Evolutionary conservation across 352 stramenopile species (phyloP).

Genomic region (Achlya hypogyna): DNA sequence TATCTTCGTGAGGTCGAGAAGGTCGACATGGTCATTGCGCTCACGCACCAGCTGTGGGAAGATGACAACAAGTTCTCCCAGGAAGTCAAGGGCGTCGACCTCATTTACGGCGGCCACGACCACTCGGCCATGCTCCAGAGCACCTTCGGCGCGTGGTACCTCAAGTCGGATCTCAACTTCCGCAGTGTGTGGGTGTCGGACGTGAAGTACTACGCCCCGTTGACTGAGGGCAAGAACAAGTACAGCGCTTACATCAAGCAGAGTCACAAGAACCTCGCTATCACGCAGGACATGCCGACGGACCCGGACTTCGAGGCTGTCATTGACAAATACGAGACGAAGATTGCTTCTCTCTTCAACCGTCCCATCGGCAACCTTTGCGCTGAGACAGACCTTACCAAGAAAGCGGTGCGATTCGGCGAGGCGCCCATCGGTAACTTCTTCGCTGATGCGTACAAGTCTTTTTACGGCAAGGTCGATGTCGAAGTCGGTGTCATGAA

Average conservation of each 20-base stretch:
- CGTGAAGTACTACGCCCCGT: constrained; percentile 44
- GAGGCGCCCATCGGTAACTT: constrained; percentile 47
- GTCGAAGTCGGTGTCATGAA: constrained; percentile 55
- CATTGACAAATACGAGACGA: constrained; percentile 36
- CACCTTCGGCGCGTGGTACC: constrained; percentile 56
- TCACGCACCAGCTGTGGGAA: constrained; percentile 56
- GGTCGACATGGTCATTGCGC: constrained; percentile 63
- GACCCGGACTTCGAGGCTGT: constrained; percentile 39
- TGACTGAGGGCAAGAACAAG: constrained; percentile 26
- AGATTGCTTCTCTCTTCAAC: constrained; percentile 36
- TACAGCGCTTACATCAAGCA: constrained; percentile 29
- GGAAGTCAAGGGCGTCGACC: constrained; percentile 45
- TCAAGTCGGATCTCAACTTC: constrained; percentile 69
- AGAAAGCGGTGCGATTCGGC: constrained; percentile 36
- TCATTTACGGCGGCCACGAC: constrained; percentile 68
- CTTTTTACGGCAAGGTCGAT: constrained; percentile 33
- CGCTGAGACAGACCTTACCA: constrained; percentile 40
- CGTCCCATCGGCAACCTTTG: constrained; percentile 44
- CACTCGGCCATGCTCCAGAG: constrained; percentile 67
- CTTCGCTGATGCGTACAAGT: constrained; percentile 37
- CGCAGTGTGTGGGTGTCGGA: constrained; percentile 51
- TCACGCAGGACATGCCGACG: constrained; percentile 46
- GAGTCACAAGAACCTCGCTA: constrained; percentile 40
- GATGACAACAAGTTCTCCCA: constrained; percentile 68
- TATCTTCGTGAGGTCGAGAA: constrained; percentile 28